Evolutionary conservation across 768 basidiomycete species (phyloP).

Genomic region (Termitomyces sp.): DNA sequence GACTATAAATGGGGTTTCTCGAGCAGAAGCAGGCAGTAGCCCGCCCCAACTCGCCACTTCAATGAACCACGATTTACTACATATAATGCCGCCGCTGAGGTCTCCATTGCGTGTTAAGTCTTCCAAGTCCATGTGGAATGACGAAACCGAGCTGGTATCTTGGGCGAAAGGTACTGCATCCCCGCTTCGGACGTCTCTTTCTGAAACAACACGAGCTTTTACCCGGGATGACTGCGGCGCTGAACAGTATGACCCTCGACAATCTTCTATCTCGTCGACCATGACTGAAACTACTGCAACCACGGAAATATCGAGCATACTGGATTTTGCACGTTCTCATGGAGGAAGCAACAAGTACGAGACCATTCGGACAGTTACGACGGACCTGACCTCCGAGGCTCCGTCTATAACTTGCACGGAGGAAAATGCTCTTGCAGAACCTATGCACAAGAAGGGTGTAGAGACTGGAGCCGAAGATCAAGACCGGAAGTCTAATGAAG

Average conservation of each 20-base stretch:
- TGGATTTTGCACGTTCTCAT: conserved; percentile 37
- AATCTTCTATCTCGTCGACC: conserved; percentile 59
- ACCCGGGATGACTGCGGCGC: conserved; percentile 33
- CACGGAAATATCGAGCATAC: conserved; percentile 55
- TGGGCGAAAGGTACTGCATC: conserved; percentile 25
- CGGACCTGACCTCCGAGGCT: conserved; percentile 73
- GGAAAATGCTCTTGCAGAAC: conserved; percentile 49
- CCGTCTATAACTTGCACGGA: conserved; percentile 66
- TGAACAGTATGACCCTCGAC: conserved; percentile 36
- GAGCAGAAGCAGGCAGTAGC: conserved; percentile 13
- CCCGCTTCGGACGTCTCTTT: conserved; percentile 23
- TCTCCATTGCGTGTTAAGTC: conserved; percentile 46
- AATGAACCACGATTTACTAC: conserved; percentile 33
- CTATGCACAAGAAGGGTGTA: conserved; percentile 30
- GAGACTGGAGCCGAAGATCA: conserved; percentile 25
- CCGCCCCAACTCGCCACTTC: conserved; percentile 15
- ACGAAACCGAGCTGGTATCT: conserved; percentile 25
- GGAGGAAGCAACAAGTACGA: conserved; percentile 58
- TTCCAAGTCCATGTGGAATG: conserved; percentile 24
- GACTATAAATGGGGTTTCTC: conserved; percentile 12
- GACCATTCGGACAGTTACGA: conserved; percentile 78
- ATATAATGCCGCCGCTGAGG: conserved; percentile 30
- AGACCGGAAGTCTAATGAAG: conserved; percentile 64
- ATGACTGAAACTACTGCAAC: conserved; percentile 49
- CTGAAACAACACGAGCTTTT: conserved; percentile 29